A percentile compares a stretch with the other conserved stretches of the same genome.
Evolutionary conservation across 768 basidiomycete genomes (phyloP).

Genomic region (Lentinula sp.): DNA sequence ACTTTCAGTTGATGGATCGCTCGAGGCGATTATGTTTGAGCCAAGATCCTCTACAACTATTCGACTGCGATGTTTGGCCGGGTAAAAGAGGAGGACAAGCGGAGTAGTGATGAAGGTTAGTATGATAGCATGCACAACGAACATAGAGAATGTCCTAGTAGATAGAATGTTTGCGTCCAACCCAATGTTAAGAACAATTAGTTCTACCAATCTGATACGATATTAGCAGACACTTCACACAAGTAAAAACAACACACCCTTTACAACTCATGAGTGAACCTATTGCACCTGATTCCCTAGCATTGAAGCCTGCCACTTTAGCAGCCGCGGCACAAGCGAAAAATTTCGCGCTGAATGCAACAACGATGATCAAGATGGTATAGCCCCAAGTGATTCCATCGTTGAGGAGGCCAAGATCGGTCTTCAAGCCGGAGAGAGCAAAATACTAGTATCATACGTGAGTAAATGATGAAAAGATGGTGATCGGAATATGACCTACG

Average conservation of each 20-base stretch:
- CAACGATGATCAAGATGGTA: constrained; percentile 61
- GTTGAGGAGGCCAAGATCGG: constrained; percentile 74
- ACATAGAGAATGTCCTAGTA: constrained; percentile 78
- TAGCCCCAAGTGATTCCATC: constrained; percentile 80
- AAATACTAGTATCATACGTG: constrained; percentile 53
- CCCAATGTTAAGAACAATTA: constrained; percentile 90
- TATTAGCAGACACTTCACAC: not conserved
- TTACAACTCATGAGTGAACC: constrained; percentile 90
- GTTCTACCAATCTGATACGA: constrained; percentile 58
- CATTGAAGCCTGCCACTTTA: constrained; percentile 53
- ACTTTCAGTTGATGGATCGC: constrained; percentile 15
- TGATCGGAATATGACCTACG: constrained; percentile 32
- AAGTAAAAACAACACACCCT: constrained; percentile 43
- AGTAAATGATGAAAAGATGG: not conserved
- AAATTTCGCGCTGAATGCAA: constrained; percentile 82
- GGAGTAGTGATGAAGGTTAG: constrained; percentile 85
- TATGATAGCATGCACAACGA: constrained; percentile 73
- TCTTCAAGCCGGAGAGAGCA: constrained; percentile 69
- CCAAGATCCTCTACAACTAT: constrained; percentile 15
- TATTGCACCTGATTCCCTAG: constrained; percentile 77
- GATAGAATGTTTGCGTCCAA: constrained; percentile 60
- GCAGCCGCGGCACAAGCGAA: constrained; percentile 59
- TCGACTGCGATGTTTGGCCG: constrained; percentile 43
- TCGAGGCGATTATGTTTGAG: not conserved
- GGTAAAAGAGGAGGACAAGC: constrained; percentile 73